Evolutionary conservation across 805 yeast species (phyloP).

Genomic region (Candida endomychidarum): DNA sequence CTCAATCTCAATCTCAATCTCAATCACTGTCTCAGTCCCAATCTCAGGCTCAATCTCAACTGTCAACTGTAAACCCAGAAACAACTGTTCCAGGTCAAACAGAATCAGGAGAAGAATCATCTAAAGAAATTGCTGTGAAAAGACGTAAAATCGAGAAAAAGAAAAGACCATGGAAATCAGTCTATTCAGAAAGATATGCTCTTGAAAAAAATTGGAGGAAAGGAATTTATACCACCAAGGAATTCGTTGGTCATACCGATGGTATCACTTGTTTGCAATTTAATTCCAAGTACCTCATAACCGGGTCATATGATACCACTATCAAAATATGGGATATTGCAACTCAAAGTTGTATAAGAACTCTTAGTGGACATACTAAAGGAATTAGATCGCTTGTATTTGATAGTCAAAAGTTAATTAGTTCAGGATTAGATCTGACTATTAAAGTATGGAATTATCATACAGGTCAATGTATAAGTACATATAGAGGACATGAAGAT

Average conservation of each 20-base stretch:
- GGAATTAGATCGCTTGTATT: constrained; percentile 85
- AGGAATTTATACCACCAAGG: constrained; percentile 64
- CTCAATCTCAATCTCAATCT: neutral
- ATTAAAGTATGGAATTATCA: constrained; percentile 95
- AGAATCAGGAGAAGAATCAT: neutral
- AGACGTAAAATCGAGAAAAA: constrained; percentile 14
- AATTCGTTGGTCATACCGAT: constrained; percentile 79
- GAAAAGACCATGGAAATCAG: constrained; percentile 90
- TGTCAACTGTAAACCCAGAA: no score
- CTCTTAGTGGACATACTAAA: constrained; percentile 84
- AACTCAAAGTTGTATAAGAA: constrained; percentile 71
- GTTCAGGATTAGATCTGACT: constrained; percentile 89
- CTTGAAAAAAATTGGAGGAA: constrained; percentile 95
- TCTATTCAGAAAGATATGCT: constrained; percentile 84
- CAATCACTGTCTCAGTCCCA: neutral
- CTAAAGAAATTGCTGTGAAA: constrained; percentile 7
- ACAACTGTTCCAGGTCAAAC: neutral
- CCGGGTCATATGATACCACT: constrained; percentile 90
- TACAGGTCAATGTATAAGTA: constrained; percentile 91
- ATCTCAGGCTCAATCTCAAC: neutral
- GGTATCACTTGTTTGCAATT: constrained; percentile 89
- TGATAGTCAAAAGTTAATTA: constrained; percentile 84
- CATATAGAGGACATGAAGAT: constrained; percentile 90
- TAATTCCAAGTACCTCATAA: constrained; percentile 70
- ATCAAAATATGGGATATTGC: constrained; percentile 91